Percentiles rank a stretch among this genome's conserved stretches.
phyloP scores from a whole-genome alignment of 1,284 basidiomycete genomes.

The Volvariella surrecta region DNA sequence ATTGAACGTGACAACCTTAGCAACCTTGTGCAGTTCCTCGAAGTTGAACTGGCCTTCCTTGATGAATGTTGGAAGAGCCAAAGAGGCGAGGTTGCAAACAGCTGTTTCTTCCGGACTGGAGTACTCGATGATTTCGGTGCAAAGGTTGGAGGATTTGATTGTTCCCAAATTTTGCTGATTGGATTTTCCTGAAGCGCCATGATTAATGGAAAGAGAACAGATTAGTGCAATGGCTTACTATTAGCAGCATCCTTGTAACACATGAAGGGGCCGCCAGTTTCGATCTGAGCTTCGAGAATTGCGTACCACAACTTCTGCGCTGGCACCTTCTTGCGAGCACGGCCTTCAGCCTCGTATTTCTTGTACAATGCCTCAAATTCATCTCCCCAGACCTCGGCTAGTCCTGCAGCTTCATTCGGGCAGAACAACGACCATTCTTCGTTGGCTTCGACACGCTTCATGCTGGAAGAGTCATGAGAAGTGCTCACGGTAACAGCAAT shows the following conservation, averaged over 20 bases:
- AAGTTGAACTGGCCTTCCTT: slow-evolving; percentile 80
- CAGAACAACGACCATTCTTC: slow-evolving; percentile 97
- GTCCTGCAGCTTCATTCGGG: slow-evolving; percentile 90
- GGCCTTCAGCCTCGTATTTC: slow-evolving; percentile 88
- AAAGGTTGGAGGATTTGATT: slow-evolving; percentile 99
- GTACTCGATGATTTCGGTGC: slow-evolving; percentile 99
- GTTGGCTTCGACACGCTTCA: slow-evolving; percentile 88
- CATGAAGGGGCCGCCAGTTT: slow-evolving; percentile 99
- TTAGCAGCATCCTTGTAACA: slow-evolving; percentile 93
- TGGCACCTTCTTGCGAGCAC: slow-evolving; percentile 80
- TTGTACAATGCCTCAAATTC: slow-evolving; percentile 91
- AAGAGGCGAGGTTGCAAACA: slow-evolving; percentile 97
- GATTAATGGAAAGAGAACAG: slow-evolving; percentile 1
- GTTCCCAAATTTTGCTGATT: slow-evolving; percentile 99
- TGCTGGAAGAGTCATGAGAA: slow-evolving; percentile 35
- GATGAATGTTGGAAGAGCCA: slow-evolving; percentile 90
- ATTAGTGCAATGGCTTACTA: slow-evolving; percentile 36
- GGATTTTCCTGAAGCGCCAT: slow-evolving; percentile 62
- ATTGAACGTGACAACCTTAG: slow-evolving; percentile 91
- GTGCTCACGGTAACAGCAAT: neutral
- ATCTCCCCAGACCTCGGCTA: slow-evolving; percentile 86
- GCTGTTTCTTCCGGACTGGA: slow-evolving; percentile 97
- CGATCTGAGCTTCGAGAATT: slow-evolving; percentile 94
- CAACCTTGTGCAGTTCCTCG: slow-evolving; percentile 88
- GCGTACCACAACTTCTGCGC: slow-evolving; percentile 99